These are phyloP conservation scores for Pythium vanterpoolii DNA, from an alignment of 352 stramenopile genomes.

Conservation along the genomic window DNA sequence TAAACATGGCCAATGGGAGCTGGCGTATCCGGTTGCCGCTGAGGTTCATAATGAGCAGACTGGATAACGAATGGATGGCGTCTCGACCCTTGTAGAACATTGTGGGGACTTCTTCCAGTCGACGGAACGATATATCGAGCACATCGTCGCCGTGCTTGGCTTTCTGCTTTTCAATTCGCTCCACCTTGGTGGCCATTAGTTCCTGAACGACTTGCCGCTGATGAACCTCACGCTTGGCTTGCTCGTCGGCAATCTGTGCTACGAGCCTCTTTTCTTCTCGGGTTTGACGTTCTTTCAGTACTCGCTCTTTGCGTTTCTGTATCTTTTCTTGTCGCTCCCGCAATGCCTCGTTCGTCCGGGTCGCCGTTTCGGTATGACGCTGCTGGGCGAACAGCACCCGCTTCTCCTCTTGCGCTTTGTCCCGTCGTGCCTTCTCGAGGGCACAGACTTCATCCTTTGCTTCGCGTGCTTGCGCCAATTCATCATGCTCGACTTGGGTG, in stretches of 20 bases:
- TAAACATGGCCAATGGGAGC: constrained; percentile 47
- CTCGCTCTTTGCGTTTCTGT: constrained; percentile 46
- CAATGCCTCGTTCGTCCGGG: constrained; percentile 55
- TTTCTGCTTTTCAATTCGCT: constrained; percentile 45
- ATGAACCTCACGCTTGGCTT: constrained; percentile 37
- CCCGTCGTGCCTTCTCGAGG: constrained; percentile 42
- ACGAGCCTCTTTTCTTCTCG: constrained; percentile 53
- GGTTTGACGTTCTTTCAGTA: constrained; percentile 54
- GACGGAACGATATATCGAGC: constrained; percentile 34
- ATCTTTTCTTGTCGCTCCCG: constrained; percentile 68
- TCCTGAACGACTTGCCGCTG: constrained; percentile 49
- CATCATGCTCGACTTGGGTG: constrained; percentile 40
- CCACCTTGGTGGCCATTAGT: constrained; percentile 53
- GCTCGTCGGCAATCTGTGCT: constrained; percentile 34
- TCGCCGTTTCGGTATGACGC: constrained; percentile 44
- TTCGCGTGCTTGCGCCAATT: constrained; percentile 39
- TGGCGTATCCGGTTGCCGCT: constrained; percentile 43
- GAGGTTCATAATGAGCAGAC: constrained; percentile 63
- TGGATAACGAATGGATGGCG: constrained; percentile 47
- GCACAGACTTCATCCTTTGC: constrained; percentile 54
- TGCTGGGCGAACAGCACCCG: constrained; percentile 44
- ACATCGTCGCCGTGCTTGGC: constrained; percentile 51
- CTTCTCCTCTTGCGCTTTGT: constrained; percentile 44
- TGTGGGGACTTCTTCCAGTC: constrained; percentile 37
- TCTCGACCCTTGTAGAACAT: constrained; percentile 52